Conservation (phyloP, 306 rosid species). For the Inga leiocalycina region DNA sequence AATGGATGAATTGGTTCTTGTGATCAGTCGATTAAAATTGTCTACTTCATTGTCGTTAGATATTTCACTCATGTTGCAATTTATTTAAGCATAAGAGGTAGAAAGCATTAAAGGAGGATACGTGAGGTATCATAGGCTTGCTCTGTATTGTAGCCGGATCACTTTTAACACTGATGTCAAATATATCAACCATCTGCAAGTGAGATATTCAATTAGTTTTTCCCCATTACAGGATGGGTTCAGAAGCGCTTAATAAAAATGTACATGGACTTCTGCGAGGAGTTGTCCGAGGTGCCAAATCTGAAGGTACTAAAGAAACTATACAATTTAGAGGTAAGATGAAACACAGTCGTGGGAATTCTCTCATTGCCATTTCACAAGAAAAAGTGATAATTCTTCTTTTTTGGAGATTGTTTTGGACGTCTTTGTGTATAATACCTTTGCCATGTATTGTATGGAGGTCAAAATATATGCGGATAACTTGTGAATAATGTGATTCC, state of each 20-base stretch:
- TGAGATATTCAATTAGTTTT: conserved; percentile 9
- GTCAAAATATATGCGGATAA: background rate
- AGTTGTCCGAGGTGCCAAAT: conserved; percentile 72
- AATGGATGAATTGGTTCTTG: conserved; percentile 3
- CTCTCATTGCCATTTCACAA: background rate
- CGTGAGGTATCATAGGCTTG: conserved; percentile 3
- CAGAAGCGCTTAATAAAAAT: conserved; percentile 81
- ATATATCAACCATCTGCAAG: conserved; percentile 23
- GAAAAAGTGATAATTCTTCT: conserved; percentile 16
- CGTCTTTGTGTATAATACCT: background rate
- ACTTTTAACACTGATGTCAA: conserved; percentile 7
- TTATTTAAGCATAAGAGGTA: background rate
- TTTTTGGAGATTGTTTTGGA: conserved; percentile 18
- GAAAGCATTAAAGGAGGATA: background rate
- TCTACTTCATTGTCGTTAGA: background rate
- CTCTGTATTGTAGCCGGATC: conserved; percentile 28
- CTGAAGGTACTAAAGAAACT: conserved; percentile 80
- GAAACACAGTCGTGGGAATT: conserved; percentile 13
- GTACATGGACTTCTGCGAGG: conserved; percentile 72
- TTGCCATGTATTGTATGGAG: background rate
- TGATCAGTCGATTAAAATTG: background rate
- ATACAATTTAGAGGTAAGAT: conserved; percentile 82
- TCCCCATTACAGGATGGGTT: conserved; percentile 68
- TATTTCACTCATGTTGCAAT: background rate
- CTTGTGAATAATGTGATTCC: background rate